A percentile compares a stretch with the other conserved stretches of the same genome.
Evolutionary conservation across 768 basidiomycete genomes (phyloP).

Genomic region (Psilocybe azurescens): DNA sequence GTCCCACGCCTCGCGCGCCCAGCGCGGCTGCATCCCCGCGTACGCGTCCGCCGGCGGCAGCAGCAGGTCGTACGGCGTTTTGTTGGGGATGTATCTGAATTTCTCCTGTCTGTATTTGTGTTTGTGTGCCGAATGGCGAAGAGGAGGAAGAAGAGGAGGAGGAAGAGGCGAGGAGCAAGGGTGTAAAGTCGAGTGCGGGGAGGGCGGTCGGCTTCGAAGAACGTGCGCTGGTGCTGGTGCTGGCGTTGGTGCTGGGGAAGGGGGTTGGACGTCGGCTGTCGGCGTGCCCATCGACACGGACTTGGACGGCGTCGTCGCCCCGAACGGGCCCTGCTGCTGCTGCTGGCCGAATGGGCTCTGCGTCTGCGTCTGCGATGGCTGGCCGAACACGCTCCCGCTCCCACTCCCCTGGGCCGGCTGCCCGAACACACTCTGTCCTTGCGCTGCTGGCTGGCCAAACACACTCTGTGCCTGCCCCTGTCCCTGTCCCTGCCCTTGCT

Average conservation of each 20-base stretch:
- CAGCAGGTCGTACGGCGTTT: conserved; percentile 58
- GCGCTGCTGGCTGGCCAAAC: conserved; percentile 8
- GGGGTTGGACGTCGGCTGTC: conserved; percentile 4
- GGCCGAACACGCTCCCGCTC: conserved; percentile 24
- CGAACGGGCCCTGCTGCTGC: neutral
- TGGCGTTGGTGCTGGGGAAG: conserved; percentile 17
- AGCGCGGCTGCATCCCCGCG: conserved; percentile 53
- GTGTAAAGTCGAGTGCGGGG: neutral
- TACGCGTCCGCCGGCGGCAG: conserved; percentile 69
- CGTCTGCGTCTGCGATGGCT: neutral
- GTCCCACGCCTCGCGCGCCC: conserved; percentile 57
- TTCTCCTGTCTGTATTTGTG: neutral
- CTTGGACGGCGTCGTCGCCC: neutral
- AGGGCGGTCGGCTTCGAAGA: neutral
- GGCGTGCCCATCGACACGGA: neutral
- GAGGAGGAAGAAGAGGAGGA: neutral
- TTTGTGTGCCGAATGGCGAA: neutral
- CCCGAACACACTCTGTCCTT: conserved; percentile 21
- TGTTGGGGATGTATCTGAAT: conserved; percentile 45
- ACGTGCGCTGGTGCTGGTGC: neutral
- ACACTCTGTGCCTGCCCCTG: too few relatives aligned
- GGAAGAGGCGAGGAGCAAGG: neutral
- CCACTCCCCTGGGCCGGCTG: conserved; percentile 9
- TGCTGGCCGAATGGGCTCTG: neutral
- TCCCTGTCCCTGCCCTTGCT: too few relatives aligned